Conservation (phyloP, 176 grass and related monocot species). For the Aegilops tauschii region DNA sequence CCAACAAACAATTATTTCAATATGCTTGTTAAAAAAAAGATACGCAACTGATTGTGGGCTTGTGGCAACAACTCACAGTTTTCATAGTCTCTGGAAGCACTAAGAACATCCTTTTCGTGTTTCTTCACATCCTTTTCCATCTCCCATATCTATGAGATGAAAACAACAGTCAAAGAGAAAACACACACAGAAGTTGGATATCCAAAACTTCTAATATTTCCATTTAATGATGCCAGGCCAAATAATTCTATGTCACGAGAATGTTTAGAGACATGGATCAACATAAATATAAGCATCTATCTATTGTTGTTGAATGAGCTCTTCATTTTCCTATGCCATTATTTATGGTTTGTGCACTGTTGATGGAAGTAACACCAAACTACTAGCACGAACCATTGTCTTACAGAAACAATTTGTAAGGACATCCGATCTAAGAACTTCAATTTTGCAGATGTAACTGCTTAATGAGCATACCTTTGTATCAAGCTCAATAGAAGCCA, state of each 20-base stretch:
- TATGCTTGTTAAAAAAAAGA: not conserved
- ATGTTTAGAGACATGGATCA: not conserved
- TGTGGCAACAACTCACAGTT: constrained; percentile 51
- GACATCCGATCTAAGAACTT: not conserved
- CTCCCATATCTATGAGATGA: constrained; percentile 68
- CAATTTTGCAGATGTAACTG: constrained; percentile 14
- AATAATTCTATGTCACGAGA: not conserved
- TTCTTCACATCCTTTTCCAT: constrained; percentile 78
- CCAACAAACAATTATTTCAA: not conserved
- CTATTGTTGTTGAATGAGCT: constrained; percentile 7
- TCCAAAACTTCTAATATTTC: not conserved
- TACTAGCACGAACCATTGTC: not conserved
- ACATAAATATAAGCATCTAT: constrained; percentile 9
- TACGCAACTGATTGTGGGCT: not conserved
- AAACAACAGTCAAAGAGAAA: constrained; percentile 31
- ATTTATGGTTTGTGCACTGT: not conserved
- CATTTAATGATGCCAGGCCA: not conserved
- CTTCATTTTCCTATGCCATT: not conserved
- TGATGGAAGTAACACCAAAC: constrained; percentile 1
- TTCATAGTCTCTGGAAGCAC: constrained; percentile 54
- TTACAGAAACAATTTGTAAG: not conserved
- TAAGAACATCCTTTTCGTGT: constrained; percentile 64
- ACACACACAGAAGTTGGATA: constrained; percentile 1
- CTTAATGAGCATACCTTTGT: constrained; percentile 49
- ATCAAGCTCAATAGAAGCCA: constrained; percentile 73